A percentile compares a stretch with the other conserved stretches of the same genome.
Conservation (phyloP, 331 rosid species). For the Quercus phellos region DNA sequence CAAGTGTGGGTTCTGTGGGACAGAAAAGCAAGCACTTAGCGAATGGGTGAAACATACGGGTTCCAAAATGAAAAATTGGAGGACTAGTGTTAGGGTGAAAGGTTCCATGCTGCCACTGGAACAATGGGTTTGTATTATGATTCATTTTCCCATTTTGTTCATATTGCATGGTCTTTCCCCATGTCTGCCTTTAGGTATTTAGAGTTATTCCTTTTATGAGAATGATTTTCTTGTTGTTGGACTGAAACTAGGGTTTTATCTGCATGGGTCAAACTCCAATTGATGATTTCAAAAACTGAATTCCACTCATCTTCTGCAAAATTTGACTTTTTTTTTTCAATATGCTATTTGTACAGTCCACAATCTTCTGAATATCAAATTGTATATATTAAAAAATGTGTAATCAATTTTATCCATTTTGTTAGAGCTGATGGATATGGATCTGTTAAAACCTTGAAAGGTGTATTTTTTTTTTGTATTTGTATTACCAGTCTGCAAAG, state of each 20-base stretch:
- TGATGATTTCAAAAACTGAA: neutral
- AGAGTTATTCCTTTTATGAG: neutral
- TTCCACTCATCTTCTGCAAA: neutral
- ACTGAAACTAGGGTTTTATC: neutral
- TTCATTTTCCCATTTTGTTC: constrained; percentile 2
- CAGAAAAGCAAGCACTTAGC: constrained; percentile 92
- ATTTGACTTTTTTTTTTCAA: neutral
- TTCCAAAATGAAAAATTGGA: constrained; percentile 92
- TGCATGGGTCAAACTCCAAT: neutral
- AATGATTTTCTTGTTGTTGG: neutral
- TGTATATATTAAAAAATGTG: neutral
- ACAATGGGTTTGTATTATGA: constrained; percentile 83
- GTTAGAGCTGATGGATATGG: too few relatives aligned
- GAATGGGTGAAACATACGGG: constrained; percentile 97
- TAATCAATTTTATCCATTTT: neutral
- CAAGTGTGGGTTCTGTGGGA: constrained; percentile 86
- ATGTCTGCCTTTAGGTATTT: neutral
- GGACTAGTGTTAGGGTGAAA: constrained; percentile 78
- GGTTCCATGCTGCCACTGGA: constrained; percentile 88
- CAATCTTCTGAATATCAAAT: neutral
- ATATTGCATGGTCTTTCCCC: constrained; percentile 6
- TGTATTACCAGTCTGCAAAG: neutral
- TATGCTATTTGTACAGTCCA: neutral
- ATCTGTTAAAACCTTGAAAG: neutral
- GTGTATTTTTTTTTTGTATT: too few relatives aligned